Conservation (phyloP, 371 early-diverging fungal genomes). For the Mucor indicus region DNA sequence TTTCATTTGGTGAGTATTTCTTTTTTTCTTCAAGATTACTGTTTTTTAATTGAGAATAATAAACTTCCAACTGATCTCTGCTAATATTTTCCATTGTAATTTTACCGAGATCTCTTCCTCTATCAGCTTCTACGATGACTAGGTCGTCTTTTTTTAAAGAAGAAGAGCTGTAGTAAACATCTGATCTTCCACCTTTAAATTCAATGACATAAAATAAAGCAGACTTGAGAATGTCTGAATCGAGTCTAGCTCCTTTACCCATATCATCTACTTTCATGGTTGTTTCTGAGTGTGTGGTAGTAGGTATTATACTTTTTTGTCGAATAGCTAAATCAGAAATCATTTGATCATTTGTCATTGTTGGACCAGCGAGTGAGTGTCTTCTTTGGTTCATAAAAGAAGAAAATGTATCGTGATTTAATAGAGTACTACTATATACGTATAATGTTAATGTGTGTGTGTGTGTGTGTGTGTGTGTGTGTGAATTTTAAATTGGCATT, state of each 20-base stretch:
- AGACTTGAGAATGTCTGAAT: constrained; percentile 41
- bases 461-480: too few species aligned
- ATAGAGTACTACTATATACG: neutral
- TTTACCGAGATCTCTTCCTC: constrained; percentile 94
- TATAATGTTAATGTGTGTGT: neutral
- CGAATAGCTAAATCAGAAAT: constrained; percentile 2
- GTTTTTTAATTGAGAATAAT: constrained; percentile 13
- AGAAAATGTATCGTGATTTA: neutral
- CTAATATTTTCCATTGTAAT: constrained; percentile 43
- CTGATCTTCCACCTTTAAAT: constrained; percentile 88
- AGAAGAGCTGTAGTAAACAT: constrained; percentile 71
- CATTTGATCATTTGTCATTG: neutral
- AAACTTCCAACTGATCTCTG: constrained; percentile 14
- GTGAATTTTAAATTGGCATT: too few species aligned
- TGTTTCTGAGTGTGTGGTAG: neutral
- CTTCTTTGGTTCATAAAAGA: constrained; percentile 23
- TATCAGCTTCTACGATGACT: constrained; percentile 95
- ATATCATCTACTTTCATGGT: constrained; percentile 31
- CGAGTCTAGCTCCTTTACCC: constrained; percentile 56
- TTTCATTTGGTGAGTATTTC: constrained; percentile 50
- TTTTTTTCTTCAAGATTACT: constrained; percentile 45
- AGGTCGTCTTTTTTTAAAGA: constrained; percentile 53
- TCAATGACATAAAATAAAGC: constrained; percentile 78
- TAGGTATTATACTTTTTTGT: neutral
- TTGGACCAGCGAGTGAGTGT: constrained; percentile 34